Conservation (phyloP, 495 filamentous ascomycete genomes). For the Cladorrhinum samala region DNA sequence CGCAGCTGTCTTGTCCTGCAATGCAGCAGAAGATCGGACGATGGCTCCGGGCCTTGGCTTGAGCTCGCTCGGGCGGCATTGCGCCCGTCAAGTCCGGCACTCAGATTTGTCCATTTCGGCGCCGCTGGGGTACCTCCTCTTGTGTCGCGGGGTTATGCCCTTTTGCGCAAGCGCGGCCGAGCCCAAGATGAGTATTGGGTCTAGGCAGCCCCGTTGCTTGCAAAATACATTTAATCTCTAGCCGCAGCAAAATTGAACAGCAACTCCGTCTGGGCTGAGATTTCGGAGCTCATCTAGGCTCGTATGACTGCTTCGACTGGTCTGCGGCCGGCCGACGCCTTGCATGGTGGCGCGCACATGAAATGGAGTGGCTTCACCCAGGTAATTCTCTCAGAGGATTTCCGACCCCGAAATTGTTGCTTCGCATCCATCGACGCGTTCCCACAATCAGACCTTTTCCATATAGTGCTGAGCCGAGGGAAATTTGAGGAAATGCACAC, state of each 20-base stretch:
- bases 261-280: neutral
- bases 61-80: no score
- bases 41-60: neutral
- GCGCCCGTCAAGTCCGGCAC: no score
- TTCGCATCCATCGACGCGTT: no score
- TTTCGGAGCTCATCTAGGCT: neutral
- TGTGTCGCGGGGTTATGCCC: neutral
- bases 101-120: neutral
- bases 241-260: neutral
- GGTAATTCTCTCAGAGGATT: no score
- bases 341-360: slow-evolving; percentile 8
- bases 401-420: no score
- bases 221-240: neutral
- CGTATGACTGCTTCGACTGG: neutral
- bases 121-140: no score
- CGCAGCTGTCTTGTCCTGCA: neutral
- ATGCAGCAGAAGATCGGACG: neutral
- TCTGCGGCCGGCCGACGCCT: neutral
- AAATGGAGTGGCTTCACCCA: neutral
- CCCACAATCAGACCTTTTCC: no score
- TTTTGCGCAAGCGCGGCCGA: no score
- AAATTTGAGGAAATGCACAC: no score
- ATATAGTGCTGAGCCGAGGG: no score
- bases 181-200: no score
- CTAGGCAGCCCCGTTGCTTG: neutral